These are phyloP conservation scores for Tulasnella sp. DNA, from an alignment of 768 basidiomycete species.

Conservation along the genomic window DNA sequence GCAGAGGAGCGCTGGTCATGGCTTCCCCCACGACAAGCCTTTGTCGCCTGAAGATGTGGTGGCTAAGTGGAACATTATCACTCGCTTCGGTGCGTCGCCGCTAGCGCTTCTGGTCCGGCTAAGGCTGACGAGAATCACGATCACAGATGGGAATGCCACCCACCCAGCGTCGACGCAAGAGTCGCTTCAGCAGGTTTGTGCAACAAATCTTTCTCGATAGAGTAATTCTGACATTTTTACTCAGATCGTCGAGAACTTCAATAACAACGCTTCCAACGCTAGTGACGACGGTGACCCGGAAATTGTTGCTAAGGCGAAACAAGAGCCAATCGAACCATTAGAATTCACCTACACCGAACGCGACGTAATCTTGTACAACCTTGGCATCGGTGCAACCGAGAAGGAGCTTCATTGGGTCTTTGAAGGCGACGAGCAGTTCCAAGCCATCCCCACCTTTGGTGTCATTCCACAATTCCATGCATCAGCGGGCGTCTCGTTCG, in stretches of 20 bases:
- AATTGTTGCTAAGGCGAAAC: conserved; percentile 79
- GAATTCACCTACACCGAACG: conserved; percentile 79
- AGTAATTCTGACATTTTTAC: background rate
- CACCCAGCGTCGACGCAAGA: conserved; percentile 73
- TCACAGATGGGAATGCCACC: conserved; percentile 72
- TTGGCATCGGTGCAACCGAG: conserved; percentile 91
- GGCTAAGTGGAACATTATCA: conserved; percentile 77
- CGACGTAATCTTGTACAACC: conserved; percentile 91
- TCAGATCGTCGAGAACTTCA: conserved; percentile 59
- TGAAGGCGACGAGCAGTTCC: conserved; percentile 83
- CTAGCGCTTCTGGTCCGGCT: background rate
- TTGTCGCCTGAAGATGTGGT: conserved; percentile 78
- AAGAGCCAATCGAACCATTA: conserved; percentile 47
- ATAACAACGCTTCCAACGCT: conserved; percentile 40
- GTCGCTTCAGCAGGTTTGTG: conserved; percentile 64
- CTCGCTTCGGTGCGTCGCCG: conserved; percentile 64
- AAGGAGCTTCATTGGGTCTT: conserved; percentile 89
- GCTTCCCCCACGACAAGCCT: conserved; percentile 74
- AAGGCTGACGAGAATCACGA: conserved; percentile 20
- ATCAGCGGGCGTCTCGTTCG: conserved; percentile 61
- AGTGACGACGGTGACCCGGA: conserved; percentile 65
- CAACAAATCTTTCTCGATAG: too few relatives aligned
- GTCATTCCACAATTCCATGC: conserved; percentile 88
- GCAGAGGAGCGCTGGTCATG: conserved; percentile 83
- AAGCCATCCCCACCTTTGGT: conserved; percentile 87